Evolutionary conservation across 371 early-diverging fungal genomes (phyloP), one percentile per base, ranked within the genome.

Genomic region (Mucor velutinosus): DNA sequence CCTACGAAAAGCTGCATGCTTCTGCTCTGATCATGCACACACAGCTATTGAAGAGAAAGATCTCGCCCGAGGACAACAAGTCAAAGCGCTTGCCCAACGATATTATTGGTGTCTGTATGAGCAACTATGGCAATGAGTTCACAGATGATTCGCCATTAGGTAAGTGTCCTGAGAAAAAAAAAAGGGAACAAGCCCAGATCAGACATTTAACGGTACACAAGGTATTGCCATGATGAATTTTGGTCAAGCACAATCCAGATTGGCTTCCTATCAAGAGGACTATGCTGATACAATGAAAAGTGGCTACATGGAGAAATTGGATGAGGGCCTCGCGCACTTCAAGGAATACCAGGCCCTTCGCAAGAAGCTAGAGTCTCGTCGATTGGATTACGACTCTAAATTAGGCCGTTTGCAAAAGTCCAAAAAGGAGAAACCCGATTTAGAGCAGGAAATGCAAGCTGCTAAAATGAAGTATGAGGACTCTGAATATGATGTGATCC

Each of bases 391-490:
- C 74, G 98, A 98, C 75, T 89, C 95, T 47, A 97, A 97, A 77
- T 76, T 92, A 27, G 88, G 86, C 78, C 91, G 93, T 68, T 86
- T 94, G 21, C 92, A 94, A 69, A 94, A 93, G 71, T 85, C 89
- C 27, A 95, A 95, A 76, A 96, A 95, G 79, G 96, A 97, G 69
- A 93, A 90, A 47, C 91, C 94, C 7, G 90, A 92, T 47, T 82
- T 94, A 63, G 97, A 95, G 69, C 96, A 97, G 66, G 97, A 97
- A 57, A 83, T 93, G 76, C 89, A 94, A 49, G 89, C 92, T 0
- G 90, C 97, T 4, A 95, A 94, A 72, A 76, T 87, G 17, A 96
- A 96, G 74, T 97, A 97, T 70, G 96, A 97, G 62, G 97, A 97
- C 70, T 88, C 93, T 12, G 84, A 87, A 58, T 87, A 90, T 61